A percentile compares a stretch with the other conserved stretches of the same genome.
phyloP scores from a whole-genome alignment of 257 asterid genomes.

The Catharanthus roseus region DNA sequence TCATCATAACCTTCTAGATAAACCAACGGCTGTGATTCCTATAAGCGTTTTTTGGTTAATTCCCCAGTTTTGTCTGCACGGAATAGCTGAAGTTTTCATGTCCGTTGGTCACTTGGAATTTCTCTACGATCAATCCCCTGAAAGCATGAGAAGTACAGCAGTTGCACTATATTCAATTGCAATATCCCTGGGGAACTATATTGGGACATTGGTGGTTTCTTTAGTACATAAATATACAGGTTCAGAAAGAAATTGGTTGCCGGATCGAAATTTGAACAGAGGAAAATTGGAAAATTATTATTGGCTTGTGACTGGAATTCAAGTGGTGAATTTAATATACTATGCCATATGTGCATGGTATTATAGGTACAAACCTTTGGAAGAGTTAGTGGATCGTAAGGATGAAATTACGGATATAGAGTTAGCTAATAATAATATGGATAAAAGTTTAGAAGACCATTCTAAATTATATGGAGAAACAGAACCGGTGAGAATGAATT shows the following conservation, averaged over 20 bases:
- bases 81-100: slow-evolving; percentile 62
- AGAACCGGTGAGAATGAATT: background rate
- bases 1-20: slow-evolving; percentile 40
- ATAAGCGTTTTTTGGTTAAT: slow-evolving; percentile 65
- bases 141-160: slow-evolving; percentile 84
- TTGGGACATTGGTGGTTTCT: slow-evolving; percentile 49
- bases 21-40: slow-evolving; percentile 51
- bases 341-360: slow-evolving; percentile 53
- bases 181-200: slow-evolving; percentile 50
- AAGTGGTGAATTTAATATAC: slow-evolving; percentile 49
- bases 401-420: slow-evolving; percentile 35
- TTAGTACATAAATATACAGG: slow-evolving; percentile 52
- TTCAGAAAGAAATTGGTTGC: slow-evolving; percentile 51
- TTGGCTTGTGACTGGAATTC: slow-evolving; percentile 61
- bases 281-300: slow-evolving; percentile 63
- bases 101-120: slow-evolving; percentile 69
- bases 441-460: background rate
- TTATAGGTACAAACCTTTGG: slow-evolving; percentile 52
- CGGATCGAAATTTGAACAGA: slow-evolving; percentile 58
- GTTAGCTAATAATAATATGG: slow-evolving; percentile 13
- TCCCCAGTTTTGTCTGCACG: slow-evolving; percentile 70
- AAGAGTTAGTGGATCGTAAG: slow-evolving; percentile 24
- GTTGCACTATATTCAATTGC: slow-evolving; percentile 62
- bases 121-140: slow-evolving; percentile 72
- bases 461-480: background rate